A percentile compares a stretch with the other conserved stretches of the same genome.
These are phyloP conservation scores for Pythium pyrilobum DNA, from an alignment of 352 stramenopile genomes.

Conservation along the genomic window DNA sequence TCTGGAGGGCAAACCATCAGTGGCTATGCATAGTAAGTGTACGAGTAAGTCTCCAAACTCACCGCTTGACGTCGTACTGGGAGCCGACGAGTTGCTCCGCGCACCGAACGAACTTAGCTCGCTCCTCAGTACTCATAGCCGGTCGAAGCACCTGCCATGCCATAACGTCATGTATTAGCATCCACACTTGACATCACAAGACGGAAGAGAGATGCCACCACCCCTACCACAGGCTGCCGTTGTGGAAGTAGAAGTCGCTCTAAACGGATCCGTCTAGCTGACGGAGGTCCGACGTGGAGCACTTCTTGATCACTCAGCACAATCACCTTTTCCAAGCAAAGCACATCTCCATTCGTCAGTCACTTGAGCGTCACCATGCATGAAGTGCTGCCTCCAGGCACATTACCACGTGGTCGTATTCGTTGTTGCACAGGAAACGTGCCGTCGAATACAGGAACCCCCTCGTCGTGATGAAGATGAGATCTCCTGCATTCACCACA, in stretches of 20 bases:
- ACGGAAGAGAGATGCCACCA: neutral
- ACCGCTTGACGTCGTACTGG: constrained; percentile 66
- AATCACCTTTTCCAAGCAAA: constrained; percentile 37
- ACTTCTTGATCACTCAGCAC: constrained; percentile 57
- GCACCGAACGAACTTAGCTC: constrained; percentile 50
- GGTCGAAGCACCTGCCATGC: constrained; percentile 47
- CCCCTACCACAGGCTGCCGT: constrained; percentile 57
- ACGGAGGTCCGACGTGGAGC: constrained; percentile 60
- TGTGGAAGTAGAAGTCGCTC: constrained; percentile 61
- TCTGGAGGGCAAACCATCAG: constrained; percentile 17
- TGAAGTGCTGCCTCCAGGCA: neutral
- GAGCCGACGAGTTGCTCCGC: constrained; percentile 52
- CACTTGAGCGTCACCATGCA: neutral
- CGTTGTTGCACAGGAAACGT: constrained; percentile 53
- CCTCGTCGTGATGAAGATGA: constrained; percentile 79
- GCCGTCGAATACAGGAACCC: constrained; percentile 64
- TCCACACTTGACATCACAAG: neutral
- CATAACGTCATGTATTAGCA: neutral
- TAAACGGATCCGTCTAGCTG: constrained; percentile 49
- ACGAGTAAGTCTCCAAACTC: neutral
- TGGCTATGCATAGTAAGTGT: neutral
- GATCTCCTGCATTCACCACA: constrained; percentile 31
- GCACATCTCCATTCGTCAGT: neutral
- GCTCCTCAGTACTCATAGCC: constrained; percentile 38
- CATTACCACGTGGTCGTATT: constrained; percentile 69